Evolutionary conservation across 495 filamentous ascomycete species (phyloP).

Genomic region (Aspergillus conjunctus): DNA sequence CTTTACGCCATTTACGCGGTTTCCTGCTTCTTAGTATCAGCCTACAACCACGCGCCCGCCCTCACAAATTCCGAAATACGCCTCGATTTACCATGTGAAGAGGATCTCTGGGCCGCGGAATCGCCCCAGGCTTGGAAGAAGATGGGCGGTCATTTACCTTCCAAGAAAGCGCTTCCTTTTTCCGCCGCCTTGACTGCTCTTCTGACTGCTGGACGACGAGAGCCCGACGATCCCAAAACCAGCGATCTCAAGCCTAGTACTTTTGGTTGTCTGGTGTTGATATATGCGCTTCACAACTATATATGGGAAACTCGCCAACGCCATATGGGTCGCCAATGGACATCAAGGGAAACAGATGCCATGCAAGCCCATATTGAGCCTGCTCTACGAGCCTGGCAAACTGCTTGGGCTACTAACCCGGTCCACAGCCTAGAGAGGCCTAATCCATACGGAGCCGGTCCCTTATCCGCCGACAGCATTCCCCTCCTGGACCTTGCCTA

Average conservation of each 20-base stretch:
- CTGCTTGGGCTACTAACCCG: constrained; percentile 86
- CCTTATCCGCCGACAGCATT: constrained; percentile 90
- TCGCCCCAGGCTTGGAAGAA: constrained; percentile 75
- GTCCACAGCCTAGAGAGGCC: constrained; percentile 86
- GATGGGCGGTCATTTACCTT: constrained; percentile 67
- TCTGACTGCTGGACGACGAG: constrained; percentile 76
- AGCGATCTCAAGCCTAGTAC: constrained; percentile 83
- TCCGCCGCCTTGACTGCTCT: constrained; percentile 79
- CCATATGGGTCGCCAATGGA: constrained; percentile 89
- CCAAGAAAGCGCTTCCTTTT: constrained; percentile 66
- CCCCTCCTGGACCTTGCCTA: constrained; percentile 94
- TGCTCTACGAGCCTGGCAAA: constrained; percentile 91
- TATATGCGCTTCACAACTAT: constrained; percentile 96
- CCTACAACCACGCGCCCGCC: constrained; percentile 88
- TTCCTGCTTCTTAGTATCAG: constrained; percentile 86
- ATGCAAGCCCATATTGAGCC: constrained; percentile 98
- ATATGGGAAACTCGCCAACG: constrained; percentile 97
- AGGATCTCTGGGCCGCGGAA: constrained; percentile 87
- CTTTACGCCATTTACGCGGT: constrained; percentile 89
- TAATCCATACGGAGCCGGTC: constrained; percentile 85
- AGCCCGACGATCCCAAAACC: constrained; percentile 53
- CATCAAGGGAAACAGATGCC: constrained; percentile 84
- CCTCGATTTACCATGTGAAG: constrained; percentile 90
- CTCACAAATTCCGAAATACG: constrained; percentile 94
- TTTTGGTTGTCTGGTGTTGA: constrained; percentile 90